Evolutionary conservation across 805 yeast species (phyloP).

Genomic region (Metschnikowia arizonensis): DNA sequence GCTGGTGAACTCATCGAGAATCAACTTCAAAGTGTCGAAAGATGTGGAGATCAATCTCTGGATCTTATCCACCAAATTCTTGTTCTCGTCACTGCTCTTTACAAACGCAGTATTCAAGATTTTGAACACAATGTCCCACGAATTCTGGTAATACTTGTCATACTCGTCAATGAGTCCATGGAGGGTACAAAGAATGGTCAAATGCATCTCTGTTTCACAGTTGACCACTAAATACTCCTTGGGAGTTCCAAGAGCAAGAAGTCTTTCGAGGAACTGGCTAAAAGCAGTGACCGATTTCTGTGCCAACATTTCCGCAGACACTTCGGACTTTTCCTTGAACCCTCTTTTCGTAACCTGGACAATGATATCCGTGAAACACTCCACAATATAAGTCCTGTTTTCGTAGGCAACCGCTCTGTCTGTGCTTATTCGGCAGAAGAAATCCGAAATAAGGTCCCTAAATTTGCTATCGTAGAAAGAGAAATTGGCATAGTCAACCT

Average conservation of each 20-base stretch:
- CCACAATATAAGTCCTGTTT: slow-evolving; percentile 46
- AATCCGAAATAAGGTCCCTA: slow-evolving; percentile 47
- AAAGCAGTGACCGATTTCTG: slow-evolving; percentile 47
- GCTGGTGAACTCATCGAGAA: slow-evolving; percentile 80
- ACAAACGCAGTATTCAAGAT: slow-evolving; percentile 60
- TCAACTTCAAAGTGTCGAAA: slow-evolving; percentile 76
- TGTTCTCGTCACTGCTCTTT: slow-evolving; percentile 17
- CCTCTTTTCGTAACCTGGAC: slow-evolving; percentile 39
- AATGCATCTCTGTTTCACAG: slow-evolving; percentile 65
- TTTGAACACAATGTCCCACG: slow-evolving; percentile 71
- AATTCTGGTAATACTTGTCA: slow-evolving; percentile 55
- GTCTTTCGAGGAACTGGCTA: slow-evolving; percentile 38
- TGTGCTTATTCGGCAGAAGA: slow-evolving; percentile 44
- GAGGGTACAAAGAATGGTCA: slow-evolving; percentile 57
- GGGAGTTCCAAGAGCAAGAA: slow-evolving; percentile 38
- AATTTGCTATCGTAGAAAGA: slow-evolving; percentile 36
- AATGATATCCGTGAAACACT: slow-evolving; percentile 50
- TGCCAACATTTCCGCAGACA: slow-evolving; percentile 35
- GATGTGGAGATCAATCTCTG: slow-evolving; percentile 57
- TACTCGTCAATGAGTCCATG: slow-evolving; percentile 73
- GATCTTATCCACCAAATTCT: slow-evolving; percentile 44
- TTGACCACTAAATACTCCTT: slow-evolving; percentile 45
- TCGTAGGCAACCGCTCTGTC: slow-evolving; percentile 39
- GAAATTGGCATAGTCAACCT: slow-evolving; percentile 50
- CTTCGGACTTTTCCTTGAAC: slow-evolving; percentile 24